Evolutionary conservation across 257 asterid species (phyloP).

Genomic region (Parsonsia alboflavescens): DNA sequence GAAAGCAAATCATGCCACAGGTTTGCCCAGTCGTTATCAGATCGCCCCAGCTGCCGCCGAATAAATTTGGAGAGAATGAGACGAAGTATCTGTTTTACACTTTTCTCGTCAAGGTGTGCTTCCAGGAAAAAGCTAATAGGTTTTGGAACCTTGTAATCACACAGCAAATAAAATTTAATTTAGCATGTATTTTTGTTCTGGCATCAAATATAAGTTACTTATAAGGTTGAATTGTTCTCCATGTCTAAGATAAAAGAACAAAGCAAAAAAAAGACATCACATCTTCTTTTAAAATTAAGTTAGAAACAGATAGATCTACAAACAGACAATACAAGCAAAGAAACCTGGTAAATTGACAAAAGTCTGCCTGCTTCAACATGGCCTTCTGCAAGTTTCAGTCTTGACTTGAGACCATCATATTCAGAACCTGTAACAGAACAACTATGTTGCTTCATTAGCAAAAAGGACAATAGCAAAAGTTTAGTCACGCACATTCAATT

Average conservation of each 20-base stretch:
- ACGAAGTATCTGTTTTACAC: conserved; percentile 85
- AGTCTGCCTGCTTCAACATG: conserved; percentile 95
- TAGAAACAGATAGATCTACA: not conserved
- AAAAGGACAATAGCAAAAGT: not conserved
- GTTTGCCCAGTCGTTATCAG: conserved; percentile 93
- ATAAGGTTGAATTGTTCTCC: not conserved
- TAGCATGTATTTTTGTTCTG: not conserved
- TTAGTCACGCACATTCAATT: not conserved
- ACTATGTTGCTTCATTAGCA: not conserved
- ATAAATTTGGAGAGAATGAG: conserved; percentile 87
- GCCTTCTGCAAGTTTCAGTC: conserved; percentile 75
- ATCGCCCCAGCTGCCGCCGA: conserved; percentile 76
- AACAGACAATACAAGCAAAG: conserved; percentile 16
- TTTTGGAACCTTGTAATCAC: conserved; percentile 67
- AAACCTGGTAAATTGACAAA: conserved; percentile 77
- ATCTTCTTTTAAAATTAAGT: not conserved
- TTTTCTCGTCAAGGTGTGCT: conserved; percentile 63
- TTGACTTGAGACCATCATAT: conserved; percentile 49
- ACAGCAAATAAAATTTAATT: not conserved
- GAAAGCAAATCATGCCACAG: conserved; percentile 94
- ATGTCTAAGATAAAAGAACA: not conserved
- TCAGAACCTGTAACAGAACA: conserved; percentile 40
- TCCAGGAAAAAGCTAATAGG: conserved; percentile 73
- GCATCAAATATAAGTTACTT: not conserved
- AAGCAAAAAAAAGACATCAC: conserved; percentile 1